These are phyloP conservation scores for Ganoderma lingzhi DNA, from an alignment of 1,284 basidiomycete genomes.

Conservation along the genomic window DNA sequence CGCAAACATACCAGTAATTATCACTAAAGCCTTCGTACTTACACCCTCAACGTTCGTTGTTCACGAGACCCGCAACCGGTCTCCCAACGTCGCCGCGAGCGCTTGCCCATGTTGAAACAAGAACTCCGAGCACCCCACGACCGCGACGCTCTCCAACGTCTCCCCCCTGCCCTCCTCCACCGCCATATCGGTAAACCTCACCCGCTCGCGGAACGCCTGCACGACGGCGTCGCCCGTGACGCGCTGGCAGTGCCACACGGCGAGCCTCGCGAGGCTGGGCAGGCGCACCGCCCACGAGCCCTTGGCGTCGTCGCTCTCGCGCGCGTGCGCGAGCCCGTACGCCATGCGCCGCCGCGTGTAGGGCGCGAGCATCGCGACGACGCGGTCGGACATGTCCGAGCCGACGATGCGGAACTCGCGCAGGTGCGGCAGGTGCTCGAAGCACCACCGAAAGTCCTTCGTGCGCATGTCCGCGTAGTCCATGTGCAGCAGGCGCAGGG, in stretches of 20 bases:
- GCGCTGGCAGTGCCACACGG: constrained; percentile 68
- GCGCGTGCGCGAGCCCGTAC: constrained; percentile 19
- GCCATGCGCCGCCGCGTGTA: constrained; percentile 32
- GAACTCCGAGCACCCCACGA: constrained; percentile 59
- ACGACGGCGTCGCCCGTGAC: constrained; percentile 66
- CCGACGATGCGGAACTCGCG: constrained; percentile 75
- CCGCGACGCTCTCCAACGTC: constrained; percentile 52
- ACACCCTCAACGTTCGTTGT: neutral
- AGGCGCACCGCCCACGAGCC: constrained; percentile 50
- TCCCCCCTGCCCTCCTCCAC: constrained; percentile 36
- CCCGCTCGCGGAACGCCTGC: constrained; percentile 56
- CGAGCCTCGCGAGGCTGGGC: constrained; percentile 59
- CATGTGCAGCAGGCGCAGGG: constrained; percentile 72
- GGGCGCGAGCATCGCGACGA: constrained; percentile 64
- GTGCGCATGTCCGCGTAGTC: constrained; percentile 82
- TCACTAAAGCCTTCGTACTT: neutral
- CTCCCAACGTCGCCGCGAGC: constrained; percentile 49
- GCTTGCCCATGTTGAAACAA: constrained; percentile 47
- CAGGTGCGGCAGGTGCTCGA: constrained; percentile 59
- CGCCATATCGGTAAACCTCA: constrained; percentile 53
- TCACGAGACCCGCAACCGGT: constrained; percentile 29
- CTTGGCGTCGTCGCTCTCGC: constrained; percentile 21
- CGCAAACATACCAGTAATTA: neutral
- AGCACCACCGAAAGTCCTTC: constrained; percentile 76
- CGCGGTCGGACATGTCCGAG: constrained; percentile 80